Evolutionary conservation across 306 rosid species (phyloP), one percentile per base, ranked within the genome.

Genomic region (Acmispon strigosus): DNA sequence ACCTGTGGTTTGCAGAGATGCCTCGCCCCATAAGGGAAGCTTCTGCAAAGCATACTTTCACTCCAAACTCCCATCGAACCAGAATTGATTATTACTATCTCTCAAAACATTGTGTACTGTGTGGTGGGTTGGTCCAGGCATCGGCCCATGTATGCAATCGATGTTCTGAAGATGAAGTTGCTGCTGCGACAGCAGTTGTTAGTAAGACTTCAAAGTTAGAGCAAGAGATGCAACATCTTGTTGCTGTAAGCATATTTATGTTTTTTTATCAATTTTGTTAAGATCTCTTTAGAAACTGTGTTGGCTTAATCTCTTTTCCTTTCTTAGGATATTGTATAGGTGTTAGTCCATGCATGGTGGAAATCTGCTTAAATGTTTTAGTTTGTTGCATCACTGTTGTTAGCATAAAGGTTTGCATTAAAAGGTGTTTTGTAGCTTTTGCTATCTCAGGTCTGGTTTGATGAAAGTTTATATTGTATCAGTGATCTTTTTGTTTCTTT

Each of bases 1-100:
- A 78, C 80, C 87, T 72, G 77, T 93, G 97, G 98, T 86, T 93
- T 74, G 76, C 69, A 37, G 97, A 90, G 79, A 83, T 93, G 94
- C 96, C 98, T 34, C 98, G 96, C 12, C 84, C 92, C 9, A 49
- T 57, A n/a, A 81, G 91, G 79, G 94, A 93, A 78, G 80, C 87
- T 50, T 73, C 70, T 80, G 74, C 78, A 50, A 93, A 88, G 77
- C 84, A 69, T 75, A 78, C 78, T 32, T 64, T 61, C 37, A 62
- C 85, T 19, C 29, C 84, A 34, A 88, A 88, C 80, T 75, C 80
- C 14, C 92, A 82, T 43, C 85, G 94, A 67, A 88, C 96, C 58
- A 80, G 98, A 76, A 90, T 93, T 42, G 98, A 93, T 71, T 93
- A 69, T 70, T 93, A 88, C 88, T 90, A 90, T 85, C 88, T 87